Conservation (phyloP, 2,329 filamentous ascomycete species). For the Ophiostoma montium region DNA sequence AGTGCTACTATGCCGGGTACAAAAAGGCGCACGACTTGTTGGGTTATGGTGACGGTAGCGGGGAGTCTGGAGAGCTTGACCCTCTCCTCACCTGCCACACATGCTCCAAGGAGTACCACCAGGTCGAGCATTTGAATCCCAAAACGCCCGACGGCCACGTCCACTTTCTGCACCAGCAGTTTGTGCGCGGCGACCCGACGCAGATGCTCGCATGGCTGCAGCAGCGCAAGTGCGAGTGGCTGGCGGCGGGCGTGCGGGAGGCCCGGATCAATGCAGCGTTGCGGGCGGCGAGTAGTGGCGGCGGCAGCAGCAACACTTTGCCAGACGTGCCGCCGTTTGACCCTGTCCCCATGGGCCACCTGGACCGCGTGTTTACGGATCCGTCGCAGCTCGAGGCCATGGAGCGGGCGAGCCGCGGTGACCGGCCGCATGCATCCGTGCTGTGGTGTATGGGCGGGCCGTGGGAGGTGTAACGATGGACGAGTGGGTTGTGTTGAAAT, state of each 20-base stretch:
- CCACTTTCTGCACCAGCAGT: slow-evolving; percentile 7
- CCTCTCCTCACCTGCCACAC: not conserved
- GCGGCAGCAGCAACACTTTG: not conserved
- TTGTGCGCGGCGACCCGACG: not conserved
- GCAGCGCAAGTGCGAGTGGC: slow-evolving; percentile 10
- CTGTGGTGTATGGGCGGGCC: slow-evolving; percentile 8
- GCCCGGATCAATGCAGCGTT: slow-evolving; percentile 5
- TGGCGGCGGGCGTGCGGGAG: slow-evolving; percentile 10
- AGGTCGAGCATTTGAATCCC: no score
- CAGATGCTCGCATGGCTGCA: slow-evolving; percentile 6
- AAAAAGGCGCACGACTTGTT: slow-evolving; percentile 1
- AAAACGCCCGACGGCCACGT: not conserved
- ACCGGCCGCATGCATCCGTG: slow-evolving; percentile 4
- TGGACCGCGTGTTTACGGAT: slow-evolving; percentile 8
- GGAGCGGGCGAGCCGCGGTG: not conserved
- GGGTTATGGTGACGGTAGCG: not conserved
- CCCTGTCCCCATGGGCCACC: slow-evolving; percentile 5
- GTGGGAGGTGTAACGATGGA: slow-evolving; percentile 17
- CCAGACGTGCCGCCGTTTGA: slow-evolving; percentile 12
- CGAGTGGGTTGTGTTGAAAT: not conserved
- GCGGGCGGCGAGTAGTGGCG: not conserved
- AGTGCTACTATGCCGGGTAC: slow-evolving; percentile 8
- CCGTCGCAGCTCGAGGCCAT: slow-evolving; percentile 5
- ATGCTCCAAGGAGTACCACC: slow-evolving; percentile 1
- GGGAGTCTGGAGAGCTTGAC: not conserved